Base-by-base conservation (phyloP, 176 grass and related monocot genomes). In the Zea luxurians region DNA sequence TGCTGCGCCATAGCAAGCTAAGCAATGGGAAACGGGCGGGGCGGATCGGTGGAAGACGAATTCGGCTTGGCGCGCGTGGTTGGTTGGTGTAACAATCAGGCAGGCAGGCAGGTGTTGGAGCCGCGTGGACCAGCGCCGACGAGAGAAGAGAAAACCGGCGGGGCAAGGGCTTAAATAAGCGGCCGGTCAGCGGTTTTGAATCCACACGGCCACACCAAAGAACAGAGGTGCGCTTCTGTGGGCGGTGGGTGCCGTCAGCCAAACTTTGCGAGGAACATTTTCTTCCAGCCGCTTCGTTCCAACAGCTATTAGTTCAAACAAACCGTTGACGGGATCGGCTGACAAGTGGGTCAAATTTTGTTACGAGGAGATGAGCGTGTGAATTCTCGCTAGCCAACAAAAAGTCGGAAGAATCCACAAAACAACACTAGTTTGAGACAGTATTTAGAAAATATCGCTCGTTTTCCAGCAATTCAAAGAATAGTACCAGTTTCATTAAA, bases 1-100 rank as follows among this genome's bases (percentile, higher is more conserved):
- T 41, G 64, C 58, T 38, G 46, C 68, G 72, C 85, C 85, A 82
- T 86, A 73, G 84, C 37, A 10, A 6, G 18, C 18, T 17, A 10
- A 6, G 18, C 18, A 27, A 10, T 10, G 57, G 57, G 20, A 1
- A n/a, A 67, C 11, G 16, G 0, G 64, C 37, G 64, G 41, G 41
- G 41, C 42, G 43, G 48, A 49, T 49, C 48, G 48, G 47, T 48
- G 47, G 3, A 13, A 48, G 47, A 54, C 1, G 34, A 17, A 11
- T 73, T 52, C 49, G 49, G 49, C 71, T 57, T 60, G 37, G 67
- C 41, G 66, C 67, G 18, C 10, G 46, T 6, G 45, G 69, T 72
- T 53, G 69, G 69, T 71, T 53, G 69, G 69, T 71, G 69, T 71
- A 53, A 72, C 41, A 68, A 38, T 20, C 40, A 12, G 16, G 18